Evolutionary conservation across 1,139 yeast species (phyloP).

Genomic region (Hyphopichia fennica): DNA sequence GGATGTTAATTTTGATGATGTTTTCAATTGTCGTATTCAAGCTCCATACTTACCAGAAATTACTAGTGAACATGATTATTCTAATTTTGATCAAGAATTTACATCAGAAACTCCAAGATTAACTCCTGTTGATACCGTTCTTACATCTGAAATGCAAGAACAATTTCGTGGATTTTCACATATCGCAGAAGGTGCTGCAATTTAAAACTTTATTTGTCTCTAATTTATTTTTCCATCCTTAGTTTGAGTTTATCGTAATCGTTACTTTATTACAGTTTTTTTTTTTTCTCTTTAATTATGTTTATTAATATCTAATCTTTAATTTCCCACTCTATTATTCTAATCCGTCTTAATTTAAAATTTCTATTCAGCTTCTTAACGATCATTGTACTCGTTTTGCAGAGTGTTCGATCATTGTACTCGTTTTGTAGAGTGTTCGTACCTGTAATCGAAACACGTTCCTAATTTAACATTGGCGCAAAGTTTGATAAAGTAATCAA

Average conservation of each 20-base stretch:
- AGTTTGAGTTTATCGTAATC: not conserved
- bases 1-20: conserved; percentile 88
- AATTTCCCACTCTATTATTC: not conserved
- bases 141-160: conserved; percentile 89
- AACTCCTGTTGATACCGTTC: conserved; percentile 88
- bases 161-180: conserved; percentile 96
- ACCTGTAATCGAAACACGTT: no score
- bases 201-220: conserved; percentile 15
- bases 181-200: conserved; percentile 66
- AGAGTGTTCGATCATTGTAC: no score
- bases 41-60: conserved; percentile 87
- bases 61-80: conserved; percentile 83
- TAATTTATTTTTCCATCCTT: not conserved
- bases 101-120: conserved; percentile 93
- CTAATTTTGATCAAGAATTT: conserved; percentile 92
- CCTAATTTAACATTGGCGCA: no score
- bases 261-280: not conserved
- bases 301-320: not conserved
- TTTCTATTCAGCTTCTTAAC: no score
- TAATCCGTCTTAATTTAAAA: not conserved
- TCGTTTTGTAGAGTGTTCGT: no score
- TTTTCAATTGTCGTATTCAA: conserved; percentile 66
- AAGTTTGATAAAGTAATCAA: no score
- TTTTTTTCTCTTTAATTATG: not conserved
- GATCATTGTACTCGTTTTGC: no score